Evolutionary conservation across 805 yeast genomes (phyloP), one percentile per base, ranked within the genome.

Genomic region (Wickerhamomyces strasburgensis): DNA sequence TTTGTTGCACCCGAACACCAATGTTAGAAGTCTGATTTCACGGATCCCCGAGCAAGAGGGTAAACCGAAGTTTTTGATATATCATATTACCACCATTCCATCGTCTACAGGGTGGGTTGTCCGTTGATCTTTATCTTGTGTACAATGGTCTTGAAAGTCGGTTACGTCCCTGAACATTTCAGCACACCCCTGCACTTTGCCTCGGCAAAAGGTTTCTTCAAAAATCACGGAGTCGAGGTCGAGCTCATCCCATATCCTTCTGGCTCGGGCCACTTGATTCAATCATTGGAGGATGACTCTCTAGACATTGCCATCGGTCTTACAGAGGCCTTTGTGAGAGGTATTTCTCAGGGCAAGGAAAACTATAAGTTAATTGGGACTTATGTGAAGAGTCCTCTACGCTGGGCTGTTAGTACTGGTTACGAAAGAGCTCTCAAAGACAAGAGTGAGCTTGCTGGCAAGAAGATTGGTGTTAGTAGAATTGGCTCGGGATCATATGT

Each of bases 321-420:
- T 37, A 88, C 96, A 4, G 97, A 88, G 58, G 96, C 94, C 0
- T 88, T 88, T 61, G 78, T 89, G 3, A 77, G 93, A 19, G 95
- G 90, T 14, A 65, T 83, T 34, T 84, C 85, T 17, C 79, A 83
- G 43, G 54, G 58, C 3, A 44, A 50, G 27, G 53, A 51, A 26
- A 60, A 66, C 35, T 87, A 81, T 60, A 73, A 78, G 47, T 68
- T 86, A 8, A 70, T 79, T 3, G 95, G 88, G 5, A 84, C 94
- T 2, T 89, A 87, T 57, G 96, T 88, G 14, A 68, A 80, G 45
- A 80, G 90, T 7, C 95, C 96, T 1, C 67, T 88, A 38, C 79
- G 90, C 49, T 88, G 97, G 97, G 84, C 95, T 3, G 77, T 88
- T 32, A 79, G 89, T 41, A 81, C 95, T 0, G 96, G 96, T 4